Percentiles rank a stretch among this genome's conserved stretches.
These are phyloP conservation scores for Eucalyptus lansdowneana DNA, from an alignment of 345 rosid genomes.

Conservation along the genomic window DNA sequence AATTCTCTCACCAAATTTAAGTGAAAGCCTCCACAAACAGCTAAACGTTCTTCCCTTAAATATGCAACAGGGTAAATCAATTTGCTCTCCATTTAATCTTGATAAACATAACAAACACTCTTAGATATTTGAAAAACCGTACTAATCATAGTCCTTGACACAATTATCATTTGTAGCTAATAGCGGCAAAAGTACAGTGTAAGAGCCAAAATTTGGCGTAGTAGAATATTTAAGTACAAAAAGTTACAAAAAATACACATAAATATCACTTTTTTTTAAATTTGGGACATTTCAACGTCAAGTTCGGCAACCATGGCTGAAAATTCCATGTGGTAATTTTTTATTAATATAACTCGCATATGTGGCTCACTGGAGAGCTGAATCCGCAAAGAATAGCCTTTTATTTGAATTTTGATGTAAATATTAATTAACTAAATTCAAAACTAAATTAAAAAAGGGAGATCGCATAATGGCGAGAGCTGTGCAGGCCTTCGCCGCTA, in stretches of 20 bases:
- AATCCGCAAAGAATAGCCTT: too few species aligned
- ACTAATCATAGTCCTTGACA: background rate
- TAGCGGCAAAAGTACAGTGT: background rate
- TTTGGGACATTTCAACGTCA: accelerated
- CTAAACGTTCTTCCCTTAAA: too few species aligned
- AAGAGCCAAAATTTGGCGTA: too few species aligned
- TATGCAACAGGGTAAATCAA: background rate
- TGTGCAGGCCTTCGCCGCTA: too few species aligned
- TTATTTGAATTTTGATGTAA: too few species aligned
- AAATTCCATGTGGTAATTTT: accelerated
- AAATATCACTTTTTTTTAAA: too few species aligned
- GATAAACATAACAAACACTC: background rate
- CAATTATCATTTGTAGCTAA: background rate
- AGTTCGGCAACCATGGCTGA: accelerated
- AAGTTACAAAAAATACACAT: too few species aligned
- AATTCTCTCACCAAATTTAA: background rate
- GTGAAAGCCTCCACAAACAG: background rate
- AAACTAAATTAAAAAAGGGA: too few species aligned
- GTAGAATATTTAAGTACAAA: accelerated
- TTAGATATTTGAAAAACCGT: background rate
- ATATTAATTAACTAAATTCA: too few species aligned
- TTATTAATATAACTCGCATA: accelerated
- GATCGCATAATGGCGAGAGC: too few species aligned
- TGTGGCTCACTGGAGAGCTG: accelerated
- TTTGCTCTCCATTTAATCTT: background rate